phyloP scores from a whole-genome alignment of 2,329 filamentous ascomycete species.

The Aureobasidium subglaciale region DNA sequence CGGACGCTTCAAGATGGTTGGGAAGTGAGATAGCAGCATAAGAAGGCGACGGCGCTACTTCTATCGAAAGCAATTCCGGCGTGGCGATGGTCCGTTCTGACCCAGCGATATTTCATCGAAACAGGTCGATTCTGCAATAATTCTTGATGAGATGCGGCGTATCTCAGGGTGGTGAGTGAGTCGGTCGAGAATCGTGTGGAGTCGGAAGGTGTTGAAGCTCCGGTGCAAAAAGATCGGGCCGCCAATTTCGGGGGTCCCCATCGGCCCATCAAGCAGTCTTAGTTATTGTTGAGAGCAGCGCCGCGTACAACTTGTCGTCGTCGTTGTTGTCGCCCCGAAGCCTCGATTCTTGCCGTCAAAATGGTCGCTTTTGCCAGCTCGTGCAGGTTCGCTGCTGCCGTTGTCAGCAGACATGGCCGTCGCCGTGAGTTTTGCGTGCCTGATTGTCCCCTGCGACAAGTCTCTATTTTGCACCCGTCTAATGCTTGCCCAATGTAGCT shows the following conservation, averaged over 20 bases:
- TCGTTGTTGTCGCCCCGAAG: neutral
- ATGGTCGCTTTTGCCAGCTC: slow-evolving; percentile 10
- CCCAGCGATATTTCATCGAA: too few relatives aligned
- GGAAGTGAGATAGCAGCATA: too few relatives aligned
- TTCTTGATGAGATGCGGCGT: too few relatives aligned
- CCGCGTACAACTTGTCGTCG: slow-evolving; percentile 1
- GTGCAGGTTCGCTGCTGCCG: slow-evolving; percentile 10
- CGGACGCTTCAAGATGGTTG: neutral
- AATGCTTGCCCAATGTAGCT: slow-evolving; percentile 1
- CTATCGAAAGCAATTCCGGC: too few relatives aligned
- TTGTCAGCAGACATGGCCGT: slow-evolving; percentile 10
- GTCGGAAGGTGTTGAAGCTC: neutral
- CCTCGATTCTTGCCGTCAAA: neutral
- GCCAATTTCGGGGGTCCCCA: neutral
- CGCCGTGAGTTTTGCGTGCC: neutral
- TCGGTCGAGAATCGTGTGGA: too few relatives aligned
- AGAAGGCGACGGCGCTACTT: too few relatives aligned
- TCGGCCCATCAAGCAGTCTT: neutral
- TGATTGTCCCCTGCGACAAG: neutral
- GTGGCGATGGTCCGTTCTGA: too few relatives aligned
- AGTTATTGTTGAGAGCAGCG: slow-evolving; percentile 10
- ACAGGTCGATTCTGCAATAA: too few relatives aligned
- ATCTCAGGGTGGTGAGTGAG: too few relatives aligned
- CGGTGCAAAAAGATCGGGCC: neutral
- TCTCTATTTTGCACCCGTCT: neutral